Percentiles rank a stretch among this genome's conserved stretches.
Evolutionary conservation across 164 flowering plant species (phyloP).

Genomic region (Vitis vinifera): DNA sequence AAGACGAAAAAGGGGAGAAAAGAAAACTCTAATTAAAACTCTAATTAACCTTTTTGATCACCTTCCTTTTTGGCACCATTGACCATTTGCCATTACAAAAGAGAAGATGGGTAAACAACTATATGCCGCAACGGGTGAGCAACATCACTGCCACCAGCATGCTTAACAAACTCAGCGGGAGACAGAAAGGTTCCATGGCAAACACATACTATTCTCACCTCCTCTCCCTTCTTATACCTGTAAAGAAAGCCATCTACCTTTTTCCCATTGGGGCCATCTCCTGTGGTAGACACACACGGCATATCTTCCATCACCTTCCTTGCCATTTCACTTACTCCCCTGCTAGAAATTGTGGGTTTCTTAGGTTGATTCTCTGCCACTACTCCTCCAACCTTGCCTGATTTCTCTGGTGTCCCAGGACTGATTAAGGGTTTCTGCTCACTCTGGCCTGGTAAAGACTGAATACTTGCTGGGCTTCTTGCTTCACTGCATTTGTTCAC

Average conservation of each 20-base stretch:
- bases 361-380: conserved; percentile 11
- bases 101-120: conserved; percentile 53
- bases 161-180: conserved; percentile 87
- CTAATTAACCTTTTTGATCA: background rate
- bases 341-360: conserved; percentile 5
- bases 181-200: conserved; percentile 83
- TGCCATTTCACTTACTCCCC: conserved; percentile 16
- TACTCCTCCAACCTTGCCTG: conserved; percentile 6
- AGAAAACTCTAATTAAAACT: background rate
- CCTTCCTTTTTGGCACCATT: background rate
- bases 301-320: conserved; percentile 56
- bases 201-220: conserved; percentile 80
- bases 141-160: conserved; percentile 83
- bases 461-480: conserved; percentile 33
- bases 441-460: conserved; percentile 15
- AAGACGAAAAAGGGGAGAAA: background rate
- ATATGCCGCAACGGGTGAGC: conserved; percentile 76
- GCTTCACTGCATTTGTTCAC: conserved; percentile 32
- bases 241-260: conserved; percentile 76
- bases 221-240: conserved; percentile 68
- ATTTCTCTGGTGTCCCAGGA: conserved; percentile 6
- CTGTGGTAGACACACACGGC: conserved; percentile 80
- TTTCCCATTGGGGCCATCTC: conserved; percentile 70
- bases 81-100: conserved; percentile 17
- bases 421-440: conserved; percentile 19